Evolutionary conservation across 768 basidiomycete species (phyloP), one percentile per base, ranked within the genome.

Genomic region (Lactarius pseudohatsudake): DNA sequence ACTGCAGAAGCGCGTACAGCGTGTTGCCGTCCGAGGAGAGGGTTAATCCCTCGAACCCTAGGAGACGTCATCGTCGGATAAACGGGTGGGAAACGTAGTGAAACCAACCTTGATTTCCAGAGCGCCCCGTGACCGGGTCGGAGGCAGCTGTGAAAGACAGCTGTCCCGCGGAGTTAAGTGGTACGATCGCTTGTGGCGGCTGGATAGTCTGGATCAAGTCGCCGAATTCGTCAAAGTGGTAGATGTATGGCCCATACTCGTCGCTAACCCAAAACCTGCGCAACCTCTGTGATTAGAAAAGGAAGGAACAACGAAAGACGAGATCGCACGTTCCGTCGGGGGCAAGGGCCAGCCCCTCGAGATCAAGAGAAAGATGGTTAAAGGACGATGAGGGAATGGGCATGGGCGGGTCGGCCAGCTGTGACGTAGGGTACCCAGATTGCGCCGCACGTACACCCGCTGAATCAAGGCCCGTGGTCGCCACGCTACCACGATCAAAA

Each of bases 231-330:
- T 79, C 75, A 74, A 84, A 84, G 18, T 78, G 80, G 74, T 88
- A 86, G 68, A 89, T 84, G 70, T 86, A 85, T 3, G 86, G 85
- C 1, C 86, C 88, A 69, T 89, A 89, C 75, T 89, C 88, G 72
- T 89, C 88, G 70, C 84, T 85, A 36, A 84, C 78, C 86, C 85
- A 88, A 75, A 81, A 86, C 0, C 85, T 86, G 55, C 38, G n/a
- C 55, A 38, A 45, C 9, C 20, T 4, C 59, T 32, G 28, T 18
- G 40, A 28, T 30, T 8, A 20, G 11, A 26, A 2, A 9, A 20
- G 15, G 38, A 10, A 53, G 18, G 26, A 30, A 4, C 15, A 50
- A 22, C 22, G 6, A 50, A 43, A 20, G 20, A 40, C 28, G n/a
- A 36, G 2, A 2, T 75, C 82, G 62, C 65, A 85, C 84, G 81